Evolutionary conservation across 2,329 filamentous ascomycete species (phyloP), one percentile per base, ranked within the genome.

Genomic region (Cladosporium velox): DNA sequence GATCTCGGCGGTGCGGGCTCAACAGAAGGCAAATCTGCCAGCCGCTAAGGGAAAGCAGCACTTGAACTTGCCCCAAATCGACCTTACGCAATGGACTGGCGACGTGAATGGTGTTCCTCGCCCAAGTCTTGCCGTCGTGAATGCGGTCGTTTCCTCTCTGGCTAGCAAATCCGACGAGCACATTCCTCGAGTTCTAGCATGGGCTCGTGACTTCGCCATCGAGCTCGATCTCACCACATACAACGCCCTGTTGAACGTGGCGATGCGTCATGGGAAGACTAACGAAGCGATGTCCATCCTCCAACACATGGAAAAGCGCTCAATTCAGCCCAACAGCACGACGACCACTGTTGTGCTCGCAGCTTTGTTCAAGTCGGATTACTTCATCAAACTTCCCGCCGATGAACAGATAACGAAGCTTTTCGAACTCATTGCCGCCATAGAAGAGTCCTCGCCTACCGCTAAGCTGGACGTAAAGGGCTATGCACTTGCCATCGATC

Each of bases 311-410:
- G 70, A 76, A 21, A 76, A 76, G 18, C 78, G 82, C 52, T 74
- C 77, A 14, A 80, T 88, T 59, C 70, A 75, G 59, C 81, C 84
- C 14, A 78, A 86, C 70, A 76, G 80, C 38, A 85, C 84, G 6
- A 95, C 92, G 0, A 91, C 91, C 76, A 91, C 88, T 26, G 87
- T 92, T 68, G 82, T 95, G 65, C 81, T 95, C 8, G 87, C 90
- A 51, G 85, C 79, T 24, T 73, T 84, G 21, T 83, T 85, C 71
- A 84, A 72, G 77, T 86, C 67, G 79, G 86, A 72, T 73, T 79
- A 68, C 71, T 77, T 86, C 51, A 72, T 78, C 44, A 60, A 70
- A 32, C 73, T 82, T 58, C 75, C 79, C 1, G 76, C 81, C 0
- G 76, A 81, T 12, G 81, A 87, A 64, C 88, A 90, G 74, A 73